Percentiles rank a stretch among this genome's conserved stretches.
phyloP scores from a whole-genome alignment of 176 grass and related monocot species.

The Lolium multiflorum region DNA sequence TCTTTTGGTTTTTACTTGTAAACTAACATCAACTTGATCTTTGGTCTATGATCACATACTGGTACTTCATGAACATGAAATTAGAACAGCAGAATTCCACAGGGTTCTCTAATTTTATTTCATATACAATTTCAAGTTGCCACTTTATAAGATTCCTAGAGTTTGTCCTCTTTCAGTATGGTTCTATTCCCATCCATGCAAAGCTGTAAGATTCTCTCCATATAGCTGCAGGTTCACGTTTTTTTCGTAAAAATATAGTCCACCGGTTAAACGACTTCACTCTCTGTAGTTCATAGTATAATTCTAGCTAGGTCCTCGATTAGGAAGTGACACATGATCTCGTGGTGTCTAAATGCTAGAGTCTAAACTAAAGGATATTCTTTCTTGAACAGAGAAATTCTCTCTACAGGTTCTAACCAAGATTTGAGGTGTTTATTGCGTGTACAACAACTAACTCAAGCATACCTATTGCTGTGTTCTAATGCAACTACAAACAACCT shows the following conservation, averaged over 20 bases:
- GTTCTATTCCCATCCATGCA: constrained; percentile 33
- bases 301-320: constrained; percentile 37
- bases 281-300: not conserved
- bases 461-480: not conserved
- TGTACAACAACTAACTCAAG: not conserved
- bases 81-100: constrained; percentile 6
- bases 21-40: constrained; percentile 1
- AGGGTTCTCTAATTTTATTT: constrained; percentile 9
- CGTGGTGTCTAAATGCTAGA: constrained; percentile 5
- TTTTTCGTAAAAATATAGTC: constrained; percentile 4
- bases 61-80: constrained; percentile 31
- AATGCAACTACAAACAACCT: not conserved
- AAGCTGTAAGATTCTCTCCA: constrained; percentile 48
- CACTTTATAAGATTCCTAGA: constrained; percentile 47
- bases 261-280: constrained; percentile 9
- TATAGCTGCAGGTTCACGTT: not conserved
- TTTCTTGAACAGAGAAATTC: too few species aligned
- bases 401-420: not conserved
- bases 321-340: constrained; percentile 44
- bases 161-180: constrained; percentile 49
- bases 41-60: not conserved
- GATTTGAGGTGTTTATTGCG: not conserved
- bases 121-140: constrained; percentile 7
- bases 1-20: not conserved
- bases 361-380: not conserved